A percentile compares a stretch with the other conserved stretches of the same genome.
These are phyloP conservation scores for Hypholoma sublateritium DNA, from an alignment of 768 basidiomycete species.

Conservation along the genomic window DNA sequence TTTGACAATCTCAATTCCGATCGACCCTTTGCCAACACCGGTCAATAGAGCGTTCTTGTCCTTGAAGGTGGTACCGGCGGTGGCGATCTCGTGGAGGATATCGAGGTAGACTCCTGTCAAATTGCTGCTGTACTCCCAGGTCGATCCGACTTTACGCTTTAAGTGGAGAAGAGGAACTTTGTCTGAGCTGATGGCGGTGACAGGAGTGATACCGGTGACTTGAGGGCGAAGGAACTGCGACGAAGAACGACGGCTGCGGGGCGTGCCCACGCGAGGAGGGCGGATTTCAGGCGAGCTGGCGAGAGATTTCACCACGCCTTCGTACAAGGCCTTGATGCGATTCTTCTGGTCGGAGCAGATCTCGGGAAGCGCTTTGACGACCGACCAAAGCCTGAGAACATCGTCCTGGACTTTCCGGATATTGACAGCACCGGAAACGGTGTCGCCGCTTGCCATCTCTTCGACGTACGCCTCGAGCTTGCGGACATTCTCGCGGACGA, in stretches of 20 bases:
- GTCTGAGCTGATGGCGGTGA: constrained; percentile 75
- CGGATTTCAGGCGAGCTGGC: constrained; percentile 71
- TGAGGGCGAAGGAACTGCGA: constrained; percentile 97
- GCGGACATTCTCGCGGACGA: constrained; percentile 93
- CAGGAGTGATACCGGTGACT: constrained; percentile 70
- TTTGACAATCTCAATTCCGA: constrained; percentile 96
- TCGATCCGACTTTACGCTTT: constrained; percentile 92
- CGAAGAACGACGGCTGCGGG: constrained; percentile 84
- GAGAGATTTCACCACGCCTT: too few species aligned
- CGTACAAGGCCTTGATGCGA: constrained; percentile 91
- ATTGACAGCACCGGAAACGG: constrained; percentile 80
- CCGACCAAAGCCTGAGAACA: constrained; percentile 94
- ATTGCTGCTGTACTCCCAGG: constrained; percentile 98
- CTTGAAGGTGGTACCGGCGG: constrained; percentile 97
- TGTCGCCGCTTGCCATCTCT: constrained; percentile 98
- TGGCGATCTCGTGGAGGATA: constrained; percentile 96
- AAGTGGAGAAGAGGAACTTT: constrained; percentile 94
- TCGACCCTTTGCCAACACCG: constrained; percentile 96
- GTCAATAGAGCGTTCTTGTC: constrained; percentile 99
- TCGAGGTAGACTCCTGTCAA: constrained; percentile 95
- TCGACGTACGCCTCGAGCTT: too few species aligned
- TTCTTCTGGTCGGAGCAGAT: constrained; percentile 97
- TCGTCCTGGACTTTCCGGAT: constrained; percentile 98
- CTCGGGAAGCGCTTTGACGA: constrained; percentile 95
- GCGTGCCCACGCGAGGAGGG: constrained; percentile 39